phyloP scores from a whole-genome alignment of 495 filamentous ascomycete species.

The Penicillium egyptiacum region DNA sequence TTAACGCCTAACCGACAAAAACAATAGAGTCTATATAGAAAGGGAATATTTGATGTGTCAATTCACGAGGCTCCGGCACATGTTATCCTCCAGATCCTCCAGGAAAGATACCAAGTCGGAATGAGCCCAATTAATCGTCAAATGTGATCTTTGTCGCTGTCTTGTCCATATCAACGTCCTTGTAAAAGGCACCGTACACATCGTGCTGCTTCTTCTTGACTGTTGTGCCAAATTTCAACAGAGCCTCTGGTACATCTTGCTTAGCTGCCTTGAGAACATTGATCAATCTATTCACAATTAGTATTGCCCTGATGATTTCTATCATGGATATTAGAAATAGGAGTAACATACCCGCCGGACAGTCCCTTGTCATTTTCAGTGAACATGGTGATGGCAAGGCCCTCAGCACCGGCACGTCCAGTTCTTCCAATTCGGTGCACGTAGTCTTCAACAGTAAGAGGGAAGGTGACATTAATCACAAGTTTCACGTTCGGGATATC shows the following conservation, averaged over 20 bases:
- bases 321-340: conserved; percentile 23
- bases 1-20: conserved; percentile 15
- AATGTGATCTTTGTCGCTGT: conserved; percentile 92
- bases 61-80: conserved; percentile 41
- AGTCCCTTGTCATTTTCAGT: conserved; percentile 90
- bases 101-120: conserved; percentile 22
- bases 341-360: conserved; percentile 70
- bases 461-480: conserved; percentile 84
- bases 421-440: conserved; percentile 93
- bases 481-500: conserved; percentile 93
- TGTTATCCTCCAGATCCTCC: conserved; percentile 18
- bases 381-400: conserved; percentile 86
- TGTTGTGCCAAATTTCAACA: conserved; percentile 94
- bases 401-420: conserved; percentile 82
- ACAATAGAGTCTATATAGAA: conserved; percentile 58
- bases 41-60: conserved; percentile 54
- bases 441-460: conserved; percentile 76
- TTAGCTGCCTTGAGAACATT: conserved; percentile 89
- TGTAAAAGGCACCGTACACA: conserved; percentile 90
- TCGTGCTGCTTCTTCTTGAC: conserved; percentile 98
- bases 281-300: conserved; percentile 58
- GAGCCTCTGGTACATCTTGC: conserved; percentile 81
- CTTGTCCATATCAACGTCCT: conserved; percentile 72
- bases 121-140: conserved; percentile 56
- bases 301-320: conserved; percentile 3